phyloP scores from a whole-genome alignment of 345 rosid genomes.

The Eucalyptus curtisii region DNA sequence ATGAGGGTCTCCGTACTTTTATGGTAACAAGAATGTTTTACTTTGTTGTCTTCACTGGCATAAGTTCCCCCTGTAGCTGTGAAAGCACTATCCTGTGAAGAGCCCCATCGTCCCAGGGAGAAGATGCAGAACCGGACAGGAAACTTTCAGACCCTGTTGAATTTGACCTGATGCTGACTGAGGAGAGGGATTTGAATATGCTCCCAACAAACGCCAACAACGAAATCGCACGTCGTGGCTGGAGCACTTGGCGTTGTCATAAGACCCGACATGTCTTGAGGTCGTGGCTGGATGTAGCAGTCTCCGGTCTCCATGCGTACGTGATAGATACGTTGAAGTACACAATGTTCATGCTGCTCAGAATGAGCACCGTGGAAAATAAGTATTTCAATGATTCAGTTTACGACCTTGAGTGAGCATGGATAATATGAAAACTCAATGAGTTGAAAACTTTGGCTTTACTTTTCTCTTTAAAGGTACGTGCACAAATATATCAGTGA shows the following conservation, averaged over 20 bases:
- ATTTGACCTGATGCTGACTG: neutral
- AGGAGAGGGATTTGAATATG: neutral
- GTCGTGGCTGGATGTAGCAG: neutral
- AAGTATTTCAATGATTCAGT: neutral
- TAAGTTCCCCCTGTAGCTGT: neutral
- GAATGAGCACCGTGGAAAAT: neutral
- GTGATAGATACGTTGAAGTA: neutral
- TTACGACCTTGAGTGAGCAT: neutral
- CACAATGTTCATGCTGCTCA: neutral
- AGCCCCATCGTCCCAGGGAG: neutral
- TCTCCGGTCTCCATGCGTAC: neutral
- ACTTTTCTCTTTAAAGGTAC: neutral
- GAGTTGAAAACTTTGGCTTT: neutral
- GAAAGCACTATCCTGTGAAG: neutral
- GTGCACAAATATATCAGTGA: accelerated
- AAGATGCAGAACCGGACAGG: neutral
- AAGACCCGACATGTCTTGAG: neutral
- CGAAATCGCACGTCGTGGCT: neutral
- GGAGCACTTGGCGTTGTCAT: neutral
- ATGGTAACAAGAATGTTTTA: neutral
- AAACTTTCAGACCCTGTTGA: neutral
- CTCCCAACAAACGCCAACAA: neutral
- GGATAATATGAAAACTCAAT: neutral
- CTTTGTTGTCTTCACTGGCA: neutral
- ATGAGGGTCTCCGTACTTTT: neutral